These are phyloP conservation scores for Globisporangium nunn DNA, from an alignment of 352 stramenopile genomes.

Conservation along the genomic window DNA sequence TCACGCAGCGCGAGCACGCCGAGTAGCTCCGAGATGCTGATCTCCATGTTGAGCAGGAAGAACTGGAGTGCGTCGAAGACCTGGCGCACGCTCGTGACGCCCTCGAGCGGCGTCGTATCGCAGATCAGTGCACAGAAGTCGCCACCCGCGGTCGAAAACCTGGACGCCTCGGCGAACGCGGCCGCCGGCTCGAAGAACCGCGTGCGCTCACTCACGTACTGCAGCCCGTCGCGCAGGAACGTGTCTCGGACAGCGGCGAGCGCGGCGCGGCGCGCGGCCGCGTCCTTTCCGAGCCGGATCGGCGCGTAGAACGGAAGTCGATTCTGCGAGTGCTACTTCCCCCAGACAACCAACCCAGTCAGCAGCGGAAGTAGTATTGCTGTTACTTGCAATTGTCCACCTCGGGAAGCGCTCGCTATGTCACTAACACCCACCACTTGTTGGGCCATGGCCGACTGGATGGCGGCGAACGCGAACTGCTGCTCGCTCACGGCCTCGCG, in stretches of 20 bases:
- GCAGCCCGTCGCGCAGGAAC: slow-evolving; percentile 9
- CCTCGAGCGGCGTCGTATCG: slow-evolving; percentile 43
- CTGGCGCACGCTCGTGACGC: slow-evolving; percentile 24
- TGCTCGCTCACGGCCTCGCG: neutral
- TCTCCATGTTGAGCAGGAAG: slow-evolving; percentile 54
- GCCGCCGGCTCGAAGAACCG: slow-evolving; percentile 17
- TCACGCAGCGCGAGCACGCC: neutral
- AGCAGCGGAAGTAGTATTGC: too few relatives aligned
- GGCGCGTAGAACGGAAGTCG: neutral
- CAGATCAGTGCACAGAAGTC: slow-evolving; percentile 49
- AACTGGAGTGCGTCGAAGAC: slow-evolving; percentile 53
- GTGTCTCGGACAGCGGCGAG: neutral
- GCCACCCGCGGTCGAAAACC: slow-evolving; percentile 34
- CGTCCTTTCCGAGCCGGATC: neutral
- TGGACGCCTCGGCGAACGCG: slow-evolving; percentile 26
- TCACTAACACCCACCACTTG: neutral
- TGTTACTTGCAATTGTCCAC: too few relatives aligned
- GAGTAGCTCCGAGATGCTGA: slow-evolving; percentile 22
- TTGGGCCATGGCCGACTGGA: neutral
- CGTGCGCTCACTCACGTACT: slow-evolving; percentile 24
- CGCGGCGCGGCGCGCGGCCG: too few relatives aligned
- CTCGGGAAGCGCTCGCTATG: too few relatives aligned
- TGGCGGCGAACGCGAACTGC: neutral
- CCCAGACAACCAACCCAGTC: too few relatives aligned
- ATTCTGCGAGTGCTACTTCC: slow-evolving; percentile 4